A percentile compares a stretch with the other conserved stretches of the same genome.
These are phyloP conservation scores for Metarhizium robertsii DNA, from an alignment of 2,329 filamentous ascomycete genomes.

Conservation along the genomic window DNA sequence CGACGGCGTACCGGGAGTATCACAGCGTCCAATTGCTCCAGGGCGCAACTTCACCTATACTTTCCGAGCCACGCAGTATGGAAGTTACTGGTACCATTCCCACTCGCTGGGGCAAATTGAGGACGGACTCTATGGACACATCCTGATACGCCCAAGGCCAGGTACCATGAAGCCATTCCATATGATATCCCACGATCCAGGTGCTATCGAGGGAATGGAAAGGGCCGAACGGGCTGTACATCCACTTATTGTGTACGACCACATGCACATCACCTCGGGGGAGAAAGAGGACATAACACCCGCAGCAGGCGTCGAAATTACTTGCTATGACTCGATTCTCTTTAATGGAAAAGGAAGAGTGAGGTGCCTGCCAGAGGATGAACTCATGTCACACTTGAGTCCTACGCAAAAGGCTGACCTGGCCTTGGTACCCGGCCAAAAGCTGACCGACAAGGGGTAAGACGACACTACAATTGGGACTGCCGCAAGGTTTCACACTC, in stretches of 20 bases:
- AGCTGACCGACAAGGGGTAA: slow-evolving; percentile 33
- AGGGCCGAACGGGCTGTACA: slow-evolving; percentile 36
- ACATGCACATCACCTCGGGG: slow-evolving; percentile 42
- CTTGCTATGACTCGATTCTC: slow-evolving; percentile 51
- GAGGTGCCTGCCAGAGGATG: slow-evolving; percentile 35
- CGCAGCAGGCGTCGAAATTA: slow-evolving; percentile 35
- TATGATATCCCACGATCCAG: slow-evolving; percentile 30
- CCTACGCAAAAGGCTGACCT: slow-evolving; percentile 22
- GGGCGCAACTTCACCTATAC: slow-evolving; percentile 31
- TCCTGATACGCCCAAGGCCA: slow-evolving; percentile 35
- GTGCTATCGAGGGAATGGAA: slow-evolving; percentile 31
- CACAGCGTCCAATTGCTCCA: slow-evolving; percentile 41
- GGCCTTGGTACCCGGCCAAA: slow-evolving; percentile 15
- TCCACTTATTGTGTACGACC: slow-evolving; percentile 47
- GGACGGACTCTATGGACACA: slow-evolving; percentile 50
- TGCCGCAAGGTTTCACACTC: too few relatives aligned
- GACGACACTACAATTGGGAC: background rate
- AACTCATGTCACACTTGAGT: slow-evolving; percentile 30
- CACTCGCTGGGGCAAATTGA: slow-evolving; percentile 46
- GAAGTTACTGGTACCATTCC: slow-evolving; percentile 53
- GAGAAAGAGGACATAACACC: slow-evolving; percentile 34
- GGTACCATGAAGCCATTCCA: slow-evolving; percentile 34
- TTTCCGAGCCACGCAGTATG: slow-evolving; percentile 47
- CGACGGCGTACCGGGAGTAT: slow-evolving; percentile 49
- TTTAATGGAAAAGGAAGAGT: slow-evolving; percentile 53